A percentile compares a stretch with the other conserved stretches of the same genome.
phyloP scores from a whole-genome alignment of 2,329 filamentous ascomycete species.

The Botrytis pseudocinerea region DNA sequence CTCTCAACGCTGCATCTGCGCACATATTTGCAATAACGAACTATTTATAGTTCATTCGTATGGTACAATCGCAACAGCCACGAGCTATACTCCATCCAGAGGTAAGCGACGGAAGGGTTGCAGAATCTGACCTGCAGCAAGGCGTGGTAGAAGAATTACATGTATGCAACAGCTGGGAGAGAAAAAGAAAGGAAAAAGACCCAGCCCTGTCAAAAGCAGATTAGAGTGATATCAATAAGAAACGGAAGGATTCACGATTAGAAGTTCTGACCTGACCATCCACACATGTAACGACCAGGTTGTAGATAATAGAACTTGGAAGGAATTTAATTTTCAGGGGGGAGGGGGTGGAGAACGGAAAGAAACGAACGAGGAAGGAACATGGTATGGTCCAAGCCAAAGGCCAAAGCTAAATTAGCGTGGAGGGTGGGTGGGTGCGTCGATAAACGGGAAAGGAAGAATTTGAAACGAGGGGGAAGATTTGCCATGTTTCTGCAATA shows the following conservation, averaged over 20 bases:
- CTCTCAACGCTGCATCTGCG: neutral
- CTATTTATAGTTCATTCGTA: constrained; percentile 11
- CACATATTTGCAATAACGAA: neutral
- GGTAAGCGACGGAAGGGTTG: constrained; percentile 15
- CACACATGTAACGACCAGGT: too few relatives aligned
- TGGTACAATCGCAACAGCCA: constrained; percentile 8
- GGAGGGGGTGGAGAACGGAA: neutral
- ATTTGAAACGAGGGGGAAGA: constrained; percentile 16
- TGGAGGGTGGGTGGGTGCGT: neutral
- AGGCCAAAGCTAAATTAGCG: constrained; percentile 9
- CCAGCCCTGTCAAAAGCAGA: neutral
- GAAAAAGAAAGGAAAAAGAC: neutral
- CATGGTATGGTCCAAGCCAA: constrained; percentile 1
- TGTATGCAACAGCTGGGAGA: neutral
- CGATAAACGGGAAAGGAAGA: constrained; percentile 17
- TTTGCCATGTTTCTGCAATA: constrained; percentile 9
- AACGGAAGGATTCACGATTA: neutral
- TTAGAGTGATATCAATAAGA: neutral
- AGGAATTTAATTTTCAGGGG: neutral
- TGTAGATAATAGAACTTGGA: neutral
- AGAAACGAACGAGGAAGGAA: constrained; percentile 6
- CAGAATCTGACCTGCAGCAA: constrained; percentile 20
- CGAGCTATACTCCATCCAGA: constrained; percentile 7
- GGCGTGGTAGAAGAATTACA: neutral
- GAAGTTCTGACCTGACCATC: neutral